Base-by-base conservation (phyloP, 2,329 filamentous ascomycete genomes). In the Bretziella fagacearum region DNA sequence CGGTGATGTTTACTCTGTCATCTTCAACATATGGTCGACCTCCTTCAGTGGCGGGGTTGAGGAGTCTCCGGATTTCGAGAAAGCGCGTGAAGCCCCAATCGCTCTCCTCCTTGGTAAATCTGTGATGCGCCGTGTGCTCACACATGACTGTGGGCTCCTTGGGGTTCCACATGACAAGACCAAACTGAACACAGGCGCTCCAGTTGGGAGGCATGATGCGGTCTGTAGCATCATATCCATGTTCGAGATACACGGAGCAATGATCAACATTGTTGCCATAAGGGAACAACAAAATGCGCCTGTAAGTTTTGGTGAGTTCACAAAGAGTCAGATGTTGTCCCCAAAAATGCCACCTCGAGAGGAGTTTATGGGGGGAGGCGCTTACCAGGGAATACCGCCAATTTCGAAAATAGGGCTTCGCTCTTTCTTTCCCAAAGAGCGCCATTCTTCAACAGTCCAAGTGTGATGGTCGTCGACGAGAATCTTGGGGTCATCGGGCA, bases 1-100 rank as follows among this genome's bases (percentile, higher is more conserved):
- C 84, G 0, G 84, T 91, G 57, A 93, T 78, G 57, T 84, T 85
- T 56, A 79, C 81, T 6, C 68, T 64, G 49, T 89, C 81, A 56
- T 84, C 76, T 58, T 93, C 84, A 15, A 86, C 73, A 54, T 93
- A 70, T 6, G 81, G 84, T 49, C 82, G 73, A 30, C 63, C 66
- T 18, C 68, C 66, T 18, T 77, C 74, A 49, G 91, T 82, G 74
- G 81, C 93, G 1, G 76, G 71, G 51, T 79, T 80, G 59, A 95
- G 93, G 60, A 96, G 80, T 57, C 78, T 81, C 46, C 85, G 74
- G 43, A 93, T 72, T 60, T 96, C 91, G 10, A 86, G 78, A 59
- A 96, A 98, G 48, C 89, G 71, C n/a, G 91, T 98, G 61, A 98
- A 98, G 1, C 91, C 91, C 91, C 91, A 98, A 57, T 98, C 91